phyloP scores from a whole-genome alignment of 2,329 filamentous ascomycete genomes.

The Colletotrichum graminicola region DNA sequence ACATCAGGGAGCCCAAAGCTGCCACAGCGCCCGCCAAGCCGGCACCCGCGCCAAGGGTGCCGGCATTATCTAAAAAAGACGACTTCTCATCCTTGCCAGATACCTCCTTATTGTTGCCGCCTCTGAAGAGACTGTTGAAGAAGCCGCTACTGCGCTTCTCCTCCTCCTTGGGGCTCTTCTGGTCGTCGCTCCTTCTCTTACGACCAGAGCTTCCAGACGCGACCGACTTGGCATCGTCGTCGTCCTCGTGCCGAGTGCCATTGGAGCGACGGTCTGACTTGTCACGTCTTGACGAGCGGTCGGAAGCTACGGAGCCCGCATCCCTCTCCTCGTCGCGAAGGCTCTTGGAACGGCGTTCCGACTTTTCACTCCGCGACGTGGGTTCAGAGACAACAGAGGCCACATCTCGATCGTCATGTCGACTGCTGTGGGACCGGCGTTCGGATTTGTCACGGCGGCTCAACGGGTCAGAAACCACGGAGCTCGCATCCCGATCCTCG shows the following conservation, averaged over 20 bases:
- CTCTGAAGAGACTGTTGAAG: constrained; percentile 64
- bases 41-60: constrained; percentile 77
- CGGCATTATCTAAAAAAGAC: constrained; percentile 81
- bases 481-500: constrained; percentile 62
- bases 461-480: constrained; percentile 50
- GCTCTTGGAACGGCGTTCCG: constrained; percentile 52
- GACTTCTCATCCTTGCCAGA: constrained; percentile 53
- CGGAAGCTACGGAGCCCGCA: constrained; percentile 63
- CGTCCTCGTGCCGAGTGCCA: constrained; percentile 57
- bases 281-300: constrained; percentile 51
- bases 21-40: constrained; percentile 67
- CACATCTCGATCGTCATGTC: constrained; percentile 57
- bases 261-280: constrained; percentile 54
- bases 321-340: constrained; percentile 56
- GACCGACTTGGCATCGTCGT: constrained; percentile 61
- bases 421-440: constrained; percentile 25
- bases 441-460: constrained; percentile 31
- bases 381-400: constrained; percentile 63
- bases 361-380: constrained; percentile 49
- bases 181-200: constrained; percentile 50
- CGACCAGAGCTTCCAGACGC: constrained; percentile 48
- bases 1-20: constrained; percentile 54
- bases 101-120: constrained; percentile 52
- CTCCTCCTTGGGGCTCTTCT: constrained; percentile 53
- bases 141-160: constrained; percentile 58